Percentiles rank a stretch among this genome's conserved stretches.
Evolutionary conservation across 108 stramenopile species (phyloP).

Genomic region (Bacterosira constricta): DNA sequence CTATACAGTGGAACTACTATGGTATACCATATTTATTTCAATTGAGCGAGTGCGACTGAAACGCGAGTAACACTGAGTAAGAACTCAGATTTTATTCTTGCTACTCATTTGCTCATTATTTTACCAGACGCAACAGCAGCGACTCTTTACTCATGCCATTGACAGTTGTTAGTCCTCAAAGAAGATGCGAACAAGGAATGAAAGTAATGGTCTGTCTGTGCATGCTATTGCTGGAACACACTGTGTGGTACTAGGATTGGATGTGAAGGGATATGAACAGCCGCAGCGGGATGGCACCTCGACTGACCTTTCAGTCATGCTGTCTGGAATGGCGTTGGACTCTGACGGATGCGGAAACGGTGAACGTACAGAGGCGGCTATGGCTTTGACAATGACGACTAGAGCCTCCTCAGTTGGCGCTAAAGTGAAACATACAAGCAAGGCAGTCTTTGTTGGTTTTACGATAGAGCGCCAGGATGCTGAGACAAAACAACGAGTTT

Average conservation of each 20-base stretch:
- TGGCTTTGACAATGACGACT: neutral
- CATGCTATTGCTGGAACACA: conserved; percentile 21
- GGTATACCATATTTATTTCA: too few species aligned
- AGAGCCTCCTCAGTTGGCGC: neutral
- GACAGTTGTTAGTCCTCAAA: too few species aligned
- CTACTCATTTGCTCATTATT: too few species aligned
- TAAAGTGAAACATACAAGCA: conserved; percentile 5
- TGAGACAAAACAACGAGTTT: conserved; percentile 6
- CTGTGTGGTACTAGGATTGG: conserved; percentile 14
- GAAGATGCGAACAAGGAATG: conserved; percentile 21
- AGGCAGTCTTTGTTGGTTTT: conserved; percentile 27
- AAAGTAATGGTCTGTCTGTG: conserved; percentile 12
- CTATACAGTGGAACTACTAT: too few species aligned
- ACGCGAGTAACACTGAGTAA: too few species aligned
- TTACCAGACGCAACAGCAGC: too few species aligned
- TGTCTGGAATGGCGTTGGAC: neutral
- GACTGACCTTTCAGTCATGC: neutral
- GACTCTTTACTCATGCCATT: too few species aligned
- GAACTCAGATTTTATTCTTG: too few species aligned
- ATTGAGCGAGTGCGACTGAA: too few species aligned
- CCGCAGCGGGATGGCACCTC: neutral
- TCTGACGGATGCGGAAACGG: neutral
- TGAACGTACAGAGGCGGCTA: neutral
- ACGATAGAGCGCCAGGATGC: conserved; percentile 30
- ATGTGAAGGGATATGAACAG: conserved; percentile 26